These are phyloP conservation scores for Backusella parvicylindrica DNA, from an alignment of 192 early-diverging fungal genomes.

Conservation along the genomic window DNA sequence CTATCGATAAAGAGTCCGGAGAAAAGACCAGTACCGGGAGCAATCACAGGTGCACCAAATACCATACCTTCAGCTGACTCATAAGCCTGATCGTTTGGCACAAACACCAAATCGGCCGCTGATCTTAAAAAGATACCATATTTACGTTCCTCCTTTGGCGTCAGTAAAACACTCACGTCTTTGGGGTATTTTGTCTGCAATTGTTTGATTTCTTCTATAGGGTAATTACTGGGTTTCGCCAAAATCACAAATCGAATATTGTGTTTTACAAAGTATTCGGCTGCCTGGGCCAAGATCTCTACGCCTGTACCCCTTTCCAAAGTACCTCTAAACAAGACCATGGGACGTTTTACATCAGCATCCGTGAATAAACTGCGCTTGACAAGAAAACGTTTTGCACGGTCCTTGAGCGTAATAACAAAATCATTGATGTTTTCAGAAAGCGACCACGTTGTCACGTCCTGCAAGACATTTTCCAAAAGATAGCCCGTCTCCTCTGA, in stretches of 20 bases:
- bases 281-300: background rate
- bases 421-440: constrained; percentile 12
- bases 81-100: background rate
- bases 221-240: background rate
- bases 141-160: constrained; percentile 40
- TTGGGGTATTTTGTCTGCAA: constrained; percentile 8
- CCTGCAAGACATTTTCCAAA: background rate
- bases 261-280: constrained; percentile 27
- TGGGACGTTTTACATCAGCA: constrained; percentile 38
- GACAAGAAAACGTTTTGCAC: constrained; percentile 43
- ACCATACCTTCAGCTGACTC: constrained; percentile 1
- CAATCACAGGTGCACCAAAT: constrained; percentile 7
- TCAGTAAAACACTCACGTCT: constrained; percentile 31
- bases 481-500: background rate
- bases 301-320: constrained; percentile 50
- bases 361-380: constrained; percentile 36
- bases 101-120: constrained; percentile 37
- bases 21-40: constrained; percentile 33
- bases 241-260: constrained; percentile 38
- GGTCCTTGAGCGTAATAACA: constrained; percentile 39
- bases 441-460: background rate
- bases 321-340: constrained; percentile 48
- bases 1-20: constrained; percentile 47
- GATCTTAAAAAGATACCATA: constrained; percentile 46
- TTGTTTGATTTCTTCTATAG: background rate